Base-by-base conservation (phyloP, 2,329 filamentous ascomycete genomes). In the Phialophora verrucosa region DNA sequence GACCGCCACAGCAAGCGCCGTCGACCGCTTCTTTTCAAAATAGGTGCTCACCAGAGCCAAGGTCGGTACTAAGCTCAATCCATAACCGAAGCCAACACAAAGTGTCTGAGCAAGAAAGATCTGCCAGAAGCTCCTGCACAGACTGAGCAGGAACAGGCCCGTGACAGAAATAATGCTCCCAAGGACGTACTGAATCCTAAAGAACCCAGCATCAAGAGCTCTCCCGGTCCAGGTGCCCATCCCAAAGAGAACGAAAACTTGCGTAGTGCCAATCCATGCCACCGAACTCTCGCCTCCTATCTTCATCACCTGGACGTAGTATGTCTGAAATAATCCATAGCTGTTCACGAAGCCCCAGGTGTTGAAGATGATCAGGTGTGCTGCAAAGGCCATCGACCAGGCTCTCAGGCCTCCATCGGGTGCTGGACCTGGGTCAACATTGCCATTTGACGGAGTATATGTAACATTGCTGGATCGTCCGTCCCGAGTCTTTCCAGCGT, bases 1-100 rank as follows among this genome's bases (percentile, higher is more conserved):
- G 0, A 87, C 86, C 7, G 82, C 82, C 6, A 88, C 80, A 0
- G 86, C 86, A 25, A 90, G 80, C 0, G 88, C 88, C 2, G 89
- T 78, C 0, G 82, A 83, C 5, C 85, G 81, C 27, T 84, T 84
- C 17, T 76, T 82, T 5, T 79, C 79, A 70, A 90, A 91, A 60
- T 89, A 89, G 0, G 86, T 88, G n/a, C 84, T 80, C 11, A 86
- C 76, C 27, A 88, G 76, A 17, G 84, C 80, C 32, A 86, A 71
- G 23, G 80, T 83, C 35, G 86, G 82, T 49, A 82, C 81, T 75
- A 87, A 85, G 70, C 87, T 76, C 60, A 87, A 73, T 1, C 86
- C 82, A 71, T 79, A 78, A 1, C 86, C 86, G 1, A 88, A 75
- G 0, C 87, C 86, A 38, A 84, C 80, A 51, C 84, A 85, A 0